Evolutionary conservation across 305 asterid species (phyloP).

Genomic region (Solanum aculeatissimum): DNA sequence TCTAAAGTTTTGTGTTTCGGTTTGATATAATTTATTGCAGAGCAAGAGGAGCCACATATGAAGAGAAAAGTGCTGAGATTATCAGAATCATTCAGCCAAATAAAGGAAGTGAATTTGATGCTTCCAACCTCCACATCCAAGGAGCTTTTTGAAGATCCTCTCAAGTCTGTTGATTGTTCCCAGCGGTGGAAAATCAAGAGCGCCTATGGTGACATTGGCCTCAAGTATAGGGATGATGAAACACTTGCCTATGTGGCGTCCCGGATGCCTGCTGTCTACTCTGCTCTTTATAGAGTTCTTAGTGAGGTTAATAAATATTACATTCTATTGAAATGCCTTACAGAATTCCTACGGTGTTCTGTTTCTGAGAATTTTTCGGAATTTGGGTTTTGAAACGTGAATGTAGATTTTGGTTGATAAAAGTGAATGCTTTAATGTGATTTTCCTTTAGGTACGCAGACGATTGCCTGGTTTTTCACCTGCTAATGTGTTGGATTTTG

Average conservation of each 20-base stretch:
- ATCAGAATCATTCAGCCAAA: slow-evolving; percentile 53
- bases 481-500: slow-evolving; percentile 83
- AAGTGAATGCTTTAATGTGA: not conserved
- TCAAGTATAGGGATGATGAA: slow-evolving; percentile 69
- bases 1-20: not conserved
- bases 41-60: slow-evolving; percentile 73
- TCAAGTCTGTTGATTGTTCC: slow-evolving; percentile 53
- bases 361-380: not conserved
- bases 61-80: slow-evolving; percentile 79
- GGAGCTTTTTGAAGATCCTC: slow-evolving; percentile 78
- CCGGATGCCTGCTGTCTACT: slow-evolving; percentile 96
- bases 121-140: slow-evolving; percentile 66
- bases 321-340: not conserved
- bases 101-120: slow-evolving; percentile 68
- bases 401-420: not conserved
- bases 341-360: not conserved
- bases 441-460: slow-evolving; percentile 50
- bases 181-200: slow-evolving; percentile 75
- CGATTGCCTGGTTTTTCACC: slow-evolving; percentile 79
- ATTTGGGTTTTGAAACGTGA: not conserved
- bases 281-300: slow-evolving; percentile 75
- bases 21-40: slow-evolving; percentile 13
- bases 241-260: slow-evolving; percentile 87
- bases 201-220: slow-evolving; percentile 70
- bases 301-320: slow-evolving; percentile 49